phyloP scores from a whole-genome alignment of 768 basidiomycete genomes.

The Russula abietina region DNA sequence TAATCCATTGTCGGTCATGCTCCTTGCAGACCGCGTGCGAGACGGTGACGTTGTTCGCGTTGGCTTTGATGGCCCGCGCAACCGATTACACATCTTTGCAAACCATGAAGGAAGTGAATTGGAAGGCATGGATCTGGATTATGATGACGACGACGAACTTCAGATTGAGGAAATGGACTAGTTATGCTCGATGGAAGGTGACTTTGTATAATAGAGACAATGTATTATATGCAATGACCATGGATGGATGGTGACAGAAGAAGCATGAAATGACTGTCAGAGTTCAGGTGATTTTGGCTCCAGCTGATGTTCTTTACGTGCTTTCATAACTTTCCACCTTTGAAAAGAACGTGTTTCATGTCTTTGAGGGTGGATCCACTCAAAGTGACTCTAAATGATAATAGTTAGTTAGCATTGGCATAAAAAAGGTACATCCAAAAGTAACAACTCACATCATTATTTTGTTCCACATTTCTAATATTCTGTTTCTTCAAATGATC shows the following conservation, averaged over 20 bases:
- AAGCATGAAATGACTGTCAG: neutral
- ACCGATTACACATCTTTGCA: slow-evolving; percentile 69
- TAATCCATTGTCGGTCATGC: slow-evolving; percentile 80
- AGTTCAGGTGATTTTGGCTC: neutral
- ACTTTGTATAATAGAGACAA: neutral
- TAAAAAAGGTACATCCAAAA: no score
- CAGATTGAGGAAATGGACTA: slow-evolving; percentile 71
- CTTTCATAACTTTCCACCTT: slow-evolving; percentile 2
- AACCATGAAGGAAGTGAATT: slow-evolving; percentile 64
- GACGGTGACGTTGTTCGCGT: slow-evolving; percentile 76
- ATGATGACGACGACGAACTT: slow-evolving; percentile 49
- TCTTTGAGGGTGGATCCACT: slow-evolving; percentile 16
- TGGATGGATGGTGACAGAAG: neutral
- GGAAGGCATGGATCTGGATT: slow-evolving; percentile 56
- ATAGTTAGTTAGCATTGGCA: neutral
- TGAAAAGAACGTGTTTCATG: neutral
- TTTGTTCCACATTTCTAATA: slow-evolving; percentile 15
- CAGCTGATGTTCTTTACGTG: neutral
- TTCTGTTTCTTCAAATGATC: slow-evolving; percentile 26
- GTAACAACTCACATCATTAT: neutral
- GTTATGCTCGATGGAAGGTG: neutral
- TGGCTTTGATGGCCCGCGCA: slow-evolving; percentile 74
- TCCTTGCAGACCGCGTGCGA: slow-evolving; percentile 75
- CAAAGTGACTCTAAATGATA: slow-evolving; percentile 2
- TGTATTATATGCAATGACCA: neutral